Evolutionary conservation across 208 protist genomes (phyloP), one percentile per base, ranked within the genome.

Genomic region (Leishmania lainsoni): DNA sequence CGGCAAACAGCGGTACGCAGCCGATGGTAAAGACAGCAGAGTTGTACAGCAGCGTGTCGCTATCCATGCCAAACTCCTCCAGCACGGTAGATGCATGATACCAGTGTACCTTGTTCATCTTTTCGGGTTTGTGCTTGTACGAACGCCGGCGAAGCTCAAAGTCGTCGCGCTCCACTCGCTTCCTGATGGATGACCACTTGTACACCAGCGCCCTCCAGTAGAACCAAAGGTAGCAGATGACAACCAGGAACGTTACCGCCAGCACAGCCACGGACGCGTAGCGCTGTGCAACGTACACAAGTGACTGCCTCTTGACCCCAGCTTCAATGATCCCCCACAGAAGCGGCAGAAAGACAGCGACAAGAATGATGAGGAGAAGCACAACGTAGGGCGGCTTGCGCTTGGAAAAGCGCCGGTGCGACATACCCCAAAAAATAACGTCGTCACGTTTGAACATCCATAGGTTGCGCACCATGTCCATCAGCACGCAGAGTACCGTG

Each of bases 11-110:
- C 17, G 94, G 93, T 16, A 95, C 92, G 69, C 80, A 87, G 12
- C 92, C 93, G n/a, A 98, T 79, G 8, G 89, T 95, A 75, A 96
- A 95, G 14, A 96, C 87, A 66, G 96, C 73, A 9, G 86, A 82
- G 81, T 96, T 96, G 83, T 89, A 93, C 56, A 89, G 83, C 12
- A 96, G 76, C 68, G 92, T 95, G 17, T 85, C 79, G 16, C 85
- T 80, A 81, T 98, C 94, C n/a, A 98, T 45, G 61, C 94, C 94
- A 76, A 92, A 98, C 83, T 98, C 93, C 78, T 98, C 94, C 16
- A 98, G 82, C 29, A 95, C 87, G 2, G 86, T 94, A 22, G 78
- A 87, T 2, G 93, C 90, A 78, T 98, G 91, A 78, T 98, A 96
- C 94, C 94, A 98, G 83, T 93, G 93, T 48, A 80, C 87, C 78